These are phyloP conservation scores for Pseudocercospora fijiensis DNA, from an alignment of 2,329 filamentous ascomycete genomes.

Conservation along the genomic window DNA sequence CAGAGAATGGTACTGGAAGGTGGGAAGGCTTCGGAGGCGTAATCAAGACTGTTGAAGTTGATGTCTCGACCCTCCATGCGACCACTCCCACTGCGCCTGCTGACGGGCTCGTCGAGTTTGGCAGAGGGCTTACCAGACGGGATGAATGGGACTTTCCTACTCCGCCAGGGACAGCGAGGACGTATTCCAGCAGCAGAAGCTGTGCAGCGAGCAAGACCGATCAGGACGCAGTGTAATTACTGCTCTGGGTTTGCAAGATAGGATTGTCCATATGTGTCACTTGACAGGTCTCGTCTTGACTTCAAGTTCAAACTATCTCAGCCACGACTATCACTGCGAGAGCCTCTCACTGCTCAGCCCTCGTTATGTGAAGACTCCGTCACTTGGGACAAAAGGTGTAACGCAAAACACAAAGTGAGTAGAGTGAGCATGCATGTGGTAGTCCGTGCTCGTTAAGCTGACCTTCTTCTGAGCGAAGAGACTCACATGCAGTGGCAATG, in stretches of 20 bases:
- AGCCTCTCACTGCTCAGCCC: not conserved
- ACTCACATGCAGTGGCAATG: not conserved
- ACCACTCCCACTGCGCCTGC: constrained; percentile 2
- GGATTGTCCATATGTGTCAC: not conserved
- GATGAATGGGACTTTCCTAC: constrained; percentile 18
- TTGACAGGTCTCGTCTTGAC: not conserved
- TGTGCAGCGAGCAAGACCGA: not conserved
- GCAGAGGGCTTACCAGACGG: constrained; percentile 17
- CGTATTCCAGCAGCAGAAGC: not conserved
- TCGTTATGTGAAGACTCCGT: not conserved
- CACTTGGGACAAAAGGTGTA: not conserved
- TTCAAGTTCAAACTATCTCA: not conserved
- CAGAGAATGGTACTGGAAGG: constrained; percentile 13
- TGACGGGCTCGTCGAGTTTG: constrained; percentile 15
- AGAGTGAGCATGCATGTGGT: not conserved
- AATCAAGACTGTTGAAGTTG: constrained; percentile 20
- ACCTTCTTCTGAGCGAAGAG: not conserved
- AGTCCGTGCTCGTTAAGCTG: not conserved
- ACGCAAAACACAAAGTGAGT: not conserved
- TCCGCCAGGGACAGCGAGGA: not conserved
- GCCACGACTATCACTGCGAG: not conserved
- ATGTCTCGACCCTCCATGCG: constrained; percentile 14
- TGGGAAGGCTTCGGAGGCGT: constrained; percentile 22
- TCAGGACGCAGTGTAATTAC: not conserved
- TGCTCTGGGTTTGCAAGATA: not conserved